Percentiles rank a stretch among this genome's conserved stretches.
Evolutionary conservation across 2,329 filamentous ascomycete genomes (phyloP).

Genomic region (Hymenoscyphus occultus): DNA sequence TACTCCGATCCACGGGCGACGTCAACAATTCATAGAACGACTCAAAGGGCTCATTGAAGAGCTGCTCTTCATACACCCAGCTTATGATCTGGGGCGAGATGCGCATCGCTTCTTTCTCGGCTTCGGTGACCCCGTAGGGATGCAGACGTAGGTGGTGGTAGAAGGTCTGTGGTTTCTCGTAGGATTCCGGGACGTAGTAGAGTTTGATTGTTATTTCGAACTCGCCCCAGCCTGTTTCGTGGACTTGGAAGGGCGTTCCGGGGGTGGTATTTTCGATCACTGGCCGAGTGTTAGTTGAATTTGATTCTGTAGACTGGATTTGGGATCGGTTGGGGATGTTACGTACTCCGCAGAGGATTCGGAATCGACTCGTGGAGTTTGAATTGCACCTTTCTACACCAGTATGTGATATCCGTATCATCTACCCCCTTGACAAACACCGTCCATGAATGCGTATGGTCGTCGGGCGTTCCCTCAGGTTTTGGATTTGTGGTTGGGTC

Average conservation of each 20-base stretch:
- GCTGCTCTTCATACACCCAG: constrained; percentile 87
- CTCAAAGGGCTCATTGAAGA: constrained; percentile 97
- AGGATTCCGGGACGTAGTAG: constrained; percentile 83
- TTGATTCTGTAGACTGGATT: too few species aligned
- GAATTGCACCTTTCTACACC: constrained; percentile 96
- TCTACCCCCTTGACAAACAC: constrained; percentile 91
- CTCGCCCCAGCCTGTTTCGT: constrained; percentile 96
- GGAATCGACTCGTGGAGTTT: constrained; percentile 97
- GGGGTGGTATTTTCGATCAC: constrained; percentile 66
- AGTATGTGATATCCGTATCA: constrained; percentile 87
- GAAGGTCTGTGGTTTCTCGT: constrained; percentile 92
- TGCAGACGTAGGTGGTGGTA: constrained; percentile 91
- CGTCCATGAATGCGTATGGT: constrained; percentile 96
- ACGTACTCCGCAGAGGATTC: constrained; percentile 75
- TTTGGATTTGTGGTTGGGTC: constrained; percentile 75
- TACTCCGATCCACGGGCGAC: constrained; percentile 52
- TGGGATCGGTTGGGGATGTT: background rate
- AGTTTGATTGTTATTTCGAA: constrained; percentile 96
- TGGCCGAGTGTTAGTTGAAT: constrained; percentile 25
- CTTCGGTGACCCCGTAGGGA: constrained; percentile 81
- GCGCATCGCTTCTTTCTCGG: constrained; percentile 57
- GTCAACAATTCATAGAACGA: constrained; percentile 87
- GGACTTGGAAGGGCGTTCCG: constrained; percentile 72
- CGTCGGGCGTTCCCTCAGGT: constrained; percentile 72
- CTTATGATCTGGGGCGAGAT: constrained; percentile 64